Percentiles rank a stretch among this genome's conserved stretches.
phyloP scores from a whole-genome alignment of 495 filamentous ascomycete species.

The Cercophora sp. region DNA sequence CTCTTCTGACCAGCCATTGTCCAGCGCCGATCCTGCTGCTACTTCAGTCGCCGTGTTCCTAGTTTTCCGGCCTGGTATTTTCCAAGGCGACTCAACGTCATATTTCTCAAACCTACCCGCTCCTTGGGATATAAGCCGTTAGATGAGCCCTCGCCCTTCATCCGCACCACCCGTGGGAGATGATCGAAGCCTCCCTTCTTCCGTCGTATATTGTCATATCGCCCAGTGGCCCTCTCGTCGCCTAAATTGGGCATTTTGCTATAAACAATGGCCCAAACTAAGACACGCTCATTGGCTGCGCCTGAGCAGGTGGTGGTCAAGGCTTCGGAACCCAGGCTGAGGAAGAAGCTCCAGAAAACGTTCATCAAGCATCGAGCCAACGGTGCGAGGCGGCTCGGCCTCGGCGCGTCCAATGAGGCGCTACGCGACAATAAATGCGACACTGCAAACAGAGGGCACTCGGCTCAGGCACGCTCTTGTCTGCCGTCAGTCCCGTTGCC shows the following conservation, averaged over 20 bases:
- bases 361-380: constrained; percentile 29
- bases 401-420: constrained; percentile 15
- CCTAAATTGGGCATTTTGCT: constrained; percentile 21
- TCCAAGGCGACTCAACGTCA: constrained; percentile 38
- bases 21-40: neutral
- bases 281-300: constrained; percentile 22
- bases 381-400: constrained; percentile 18
- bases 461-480: constrained; percentile 15
- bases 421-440: constrained; percentile 22
- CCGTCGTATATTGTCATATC: constrained; percentile 20
- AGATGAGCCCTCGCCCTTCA: constrained; percentile 19
- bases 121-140: constrained; percentile 17
- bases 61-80: constrained; percentile 1
- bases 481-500: constrained; percentile 13
- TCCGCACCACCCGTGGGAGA: constrained; percentile 8
- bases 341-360: constrained; percentile 41
- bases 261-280: constrained; percentile 36
- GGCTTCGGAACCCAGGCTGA: constrained; percentile 31
- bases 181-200: constrained; percentile 17
- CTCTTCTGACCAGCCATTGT: neutral
- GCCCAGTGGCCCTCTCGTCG: constrained; percentile 5
- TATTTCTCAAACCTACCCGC: constrained; percentile 26
- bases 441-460: constrained; percentile 18
- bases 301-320: constrained; percentile 19
- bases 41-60: constrained; percentile 6